Base-by-base conservation (phyloP, 768 basidiomycete species). In the Hygrocybe punicea region DNA sequence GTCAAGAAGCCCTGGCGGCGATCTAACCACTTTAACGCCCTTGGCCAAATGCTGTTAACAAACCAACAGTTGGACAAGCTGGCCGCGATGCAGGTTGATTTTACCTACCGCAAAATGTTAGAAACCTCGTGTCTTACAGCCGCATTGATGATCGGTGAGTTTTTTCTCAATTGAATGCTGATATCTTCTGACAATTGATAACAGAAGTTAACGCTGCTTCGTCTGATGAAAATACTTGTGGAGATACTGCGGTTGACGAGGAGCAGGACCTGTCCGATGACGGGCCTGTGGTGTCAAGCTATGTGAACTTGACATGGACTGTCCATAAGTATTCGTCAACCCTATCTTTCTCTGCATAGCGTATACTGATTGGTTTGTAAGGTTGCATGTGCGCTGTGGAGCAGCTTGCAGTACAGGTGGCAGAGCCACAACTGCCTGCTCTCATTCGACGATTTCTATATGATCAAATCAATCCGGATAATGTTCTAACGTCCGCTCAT, bases 31-130 rank as follows among this genome's bases (percentile, higher is more conserved):
- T 62, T 65, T 53, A 56, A 75, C 8, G 65, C 74, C 1, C 61
- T 77, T 3, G 62, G 60, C 0, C 73, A 76, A 48, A 77, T 76
- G 73, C 63, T 77, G 7, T 40, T 66, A 6, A 72, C 67, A 1
- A 73, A 69, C 52, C 64, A 64, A 17, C 51, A 62, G 14, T 55
- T 69, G 1, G 68, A 72, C 55, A 73, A 75, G 54, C 57, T 77
- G 0, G 58, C 59, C 4, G 65, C 63, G 6, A 39, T 52, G 1
- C 53, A 56, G 2, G 57, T 45, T 2, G 59, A 62, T 25, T 65
- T 67, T 35, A 60, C 51, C 1, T 39, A 47, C 6, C 61, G 59
- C 7, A 59, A 63, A 0, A 64, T 66, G 61, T 10, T 66, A 17
- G 52, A 53, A 19, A 36, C 37, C 4, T 4, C 39, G 5, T 16